Percentiles rank a stretch among this genome's conserved stretches.
phyloP scores from a whole-genome alignment of 306 rosid species.

The Pachyrhizus erosus region DNA sequence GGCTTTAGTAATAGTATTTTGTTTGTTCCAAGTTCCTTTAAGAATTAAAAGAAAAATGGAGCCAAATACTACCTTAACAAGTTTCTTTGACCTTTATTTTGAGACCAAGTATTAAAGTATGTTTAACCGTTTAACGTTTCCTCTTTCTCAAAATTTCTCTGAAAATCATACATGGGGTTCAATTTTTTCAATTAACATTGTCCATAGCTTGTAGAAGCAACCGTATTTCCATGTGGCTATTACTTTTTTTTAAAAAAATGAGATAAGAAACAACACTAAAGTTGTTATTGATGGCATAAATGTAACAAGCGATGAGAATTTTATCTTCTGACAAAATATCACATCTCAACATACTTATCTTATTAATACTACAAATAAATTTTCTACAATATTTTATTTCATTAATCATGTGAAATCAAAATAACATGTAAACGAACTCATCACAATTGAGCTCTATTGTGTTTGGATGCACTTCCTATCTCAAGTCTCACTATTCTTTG shows the following conservation, averaged over 20 bases:
- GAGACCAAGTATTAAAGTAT: background rate
- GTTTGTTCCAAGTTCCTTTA: no score
- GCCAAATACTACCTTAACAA: background rate
- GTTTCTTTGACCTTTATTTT: background rate
- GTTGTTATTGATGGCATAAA: background rate
- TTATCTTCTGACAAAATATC: no score
- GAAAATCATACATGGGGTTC: no score
- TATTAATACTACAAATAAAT: background rate
- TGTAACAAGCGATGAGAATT: background rate
- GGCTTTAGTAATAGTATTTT: no score
- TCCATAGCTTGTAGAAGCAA: background rate
- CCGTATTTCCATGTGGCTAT: background rate
- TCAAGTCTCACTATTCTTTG: no score
- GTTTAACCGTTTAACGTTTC: background rate
- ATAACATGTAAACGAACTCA: no score
- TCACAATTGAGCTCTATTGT: no score
- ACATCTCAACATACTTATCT: background rate
- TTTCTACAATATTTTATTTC: no score
- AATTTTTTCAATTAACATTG: background rate
- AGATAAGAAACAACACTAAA: no score
- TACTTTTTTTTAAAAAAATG: background rate
- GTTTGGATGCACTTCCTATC: no score
- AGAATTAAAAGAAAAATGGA: background rate
- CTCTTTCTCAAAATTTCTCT: no score
- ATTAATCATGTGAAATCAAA: no score